Base-by-base conservation (phyloP, 2,329 filamentous ascomycete species). In the Zopfia rhizophila region DNA sequence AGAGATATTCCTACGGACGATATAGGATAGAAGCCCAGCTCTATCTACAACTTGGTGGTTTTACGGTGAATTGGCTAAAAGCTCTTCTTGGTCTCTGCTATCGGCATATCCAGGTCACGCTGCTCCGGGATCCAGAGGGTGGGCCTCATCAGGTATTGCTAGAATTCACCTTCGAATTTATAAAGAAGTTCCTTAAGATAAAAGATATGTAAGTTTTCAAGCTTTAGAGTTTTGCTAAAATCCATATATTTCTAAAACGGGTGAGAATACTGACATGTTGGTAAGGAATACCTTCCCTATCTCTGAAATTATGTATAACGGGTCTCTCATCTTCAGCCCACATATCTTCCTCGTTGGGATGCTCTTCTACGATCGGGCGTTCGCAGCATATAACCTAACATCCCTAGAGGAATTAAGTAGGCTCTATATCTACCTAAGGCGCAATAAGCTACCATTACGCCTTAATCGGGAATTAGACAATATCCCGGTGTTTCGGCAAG, bases 391-490 rank as follows among this genome's bases (percentile, higher is more conserved):
- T 11, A 48, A 59, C 16, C 10, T 72, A n/a, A n/a, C n/a, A n/a
- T n/a, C n/a, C n/a, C n/a, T n/a, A n/a, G n/a, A n/a, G n/a, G n/a
- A n/a, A n/a, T 43, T 72, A 2, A 72, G 70, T 42, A 58, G 56
- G 30, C 53, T 71, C 28, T 35, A 55, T 16, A 53, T 72, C 32
- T 35, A 68, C n/a, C 30, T 66, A 45, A 57, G 63, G 17, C 38
- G 61, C 3, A 57, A 63, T n/a, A n/a, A n/a, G n/a, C n/a, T n/a
- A n/a, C n/a, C n/a, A n/a, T n/a, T n/a, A n/a, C n/a, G n/a, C n/a
- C 31, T 72, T 2, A 65, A 62, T 39, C 54, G 63, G 22, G 55
- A 69, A 45, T 55, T 72, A 16, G n/a, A n/a, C n/a, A n/a, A n/a
- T n/a, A 41, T 60, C 40, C 66, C 51, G 43, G 43, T 72, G 31